Percentiles rank a stretch among this genome's conserved stretches.
phyloP scores from a whole-genome alignment of 129 eudicot species.

The Centrapalus pauciflorus region DNA sequence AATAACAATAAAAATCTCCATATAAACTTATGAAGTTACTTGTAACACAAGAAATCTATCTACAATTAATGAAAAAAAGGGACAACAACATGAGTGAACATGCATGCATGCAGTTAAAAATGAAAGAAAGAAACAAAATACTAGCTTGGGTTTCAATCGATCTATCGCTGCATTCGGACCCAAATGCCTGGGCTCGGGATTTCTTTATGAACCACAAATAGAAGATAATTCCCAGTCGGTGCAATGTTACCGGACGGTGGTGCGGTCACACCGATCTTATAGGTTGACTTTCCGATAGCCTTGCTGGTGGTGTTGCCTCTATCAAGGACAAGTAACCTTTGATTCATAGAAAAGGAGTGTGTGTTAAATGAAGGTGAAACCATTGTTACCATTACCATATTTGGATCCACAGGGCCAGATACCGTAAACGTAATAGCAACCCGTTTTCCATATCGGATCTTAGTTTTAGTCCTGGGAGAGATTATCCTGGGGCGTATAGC shows the following conservation, averaged over 20 bases:
- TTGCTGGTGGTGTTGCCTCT: conserved; percentile 19
- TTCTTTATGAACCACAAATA: conserved; percentile 54
- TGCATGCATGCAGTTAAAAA: no score
- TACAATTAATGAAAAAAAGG: no score
- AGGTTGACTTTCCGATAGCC: conserved; percentile 12
- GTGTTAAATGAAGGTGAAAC: conserved; percentile 59
- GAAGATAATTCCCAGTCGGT: conserved; percentile 47
- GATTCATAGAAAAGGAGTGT: conserved; percentile 68
- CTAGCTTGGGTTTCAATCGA: no score
- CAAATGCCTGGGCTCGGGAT: conserved; percentile 68
- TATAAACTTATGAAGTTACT: no score
- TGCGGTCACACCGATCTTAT: conserved; percentile 21
- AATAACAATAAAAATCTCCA: no score
- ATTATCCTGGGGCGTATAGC: conserved; percentile 42
- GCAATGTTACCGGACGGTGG: conserved; percentile 51
- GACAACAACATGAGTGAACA: no score
- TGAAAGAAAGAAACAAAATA: no score
- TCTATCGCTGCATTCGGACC: conserved; percentile 42
- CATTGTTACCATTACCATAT: conserved; percentile 44
- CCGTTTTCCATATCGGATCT: conserved; percentile 26
- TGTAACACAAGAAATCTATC: no score
- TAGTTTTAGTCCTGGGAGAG: conserved; percentile 23
- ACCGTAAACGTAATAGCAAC: conserved; percentile 24
- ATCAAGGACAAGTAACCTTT: conserved; percentile 42
- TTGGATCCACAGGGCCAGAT: conserved; percentile 19